Evolutionary conservation across 2,329 filamentous ascomycete genomes (phyloP).

Genomic region (Hypocrella siamensis): DNA sequence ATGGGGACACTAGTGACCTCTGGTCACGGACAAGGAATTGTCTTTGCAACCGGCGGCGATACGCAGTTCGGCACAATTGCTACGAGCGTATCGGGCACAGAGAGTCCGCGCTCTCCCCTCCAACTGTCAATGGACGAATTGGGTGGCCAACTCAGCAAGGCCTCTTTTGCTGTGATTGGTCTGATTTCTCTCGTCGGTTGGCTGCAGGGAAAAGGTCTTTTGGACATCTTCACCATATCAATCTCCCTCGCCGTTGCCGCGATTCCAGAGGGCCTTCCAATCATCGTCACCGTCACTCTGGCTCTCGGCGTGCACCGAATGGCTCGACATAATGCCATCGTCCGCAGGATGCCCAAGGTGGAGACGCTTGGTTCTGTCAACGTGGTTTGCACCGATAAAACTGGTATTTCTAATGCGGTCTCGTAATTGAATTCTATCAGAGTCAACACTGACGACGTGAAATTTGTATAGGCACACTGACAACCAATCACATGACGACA

Average conservation of each 20-base stretch:
- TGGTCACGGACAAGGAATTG: slow-evolving; percentile 86
- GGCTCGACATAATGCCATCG: slow-evolving; percentile 89
- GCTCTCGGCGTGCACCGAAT: slow-evolving; percentile 91
- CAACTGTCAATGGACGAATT: slow-evolving; percentile 97
- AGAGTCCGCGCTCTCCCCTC: slow-evolving; percentile 84
- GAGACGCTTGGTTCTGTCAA: slow-evolving; percentile 98
- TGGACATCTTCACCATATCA: slow-evolving; percentile 96
- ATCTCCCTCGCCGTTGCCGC: slow-evolving; percentile 93
- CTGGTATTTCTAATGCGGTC: slow-evolving; percentile 39
- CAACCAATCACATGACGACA: slow-evolving; percentile 96
- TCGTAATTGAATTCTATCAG: too few relatives aligned
- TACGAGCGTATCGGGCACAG: slow-evolving; percentile 83
- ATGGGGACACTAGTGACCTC: slow-evolving; percentile 96
- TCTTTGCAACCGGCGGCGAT: slow-evolving; percentile 86
- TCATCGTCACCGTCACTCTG: slow-evolving; percentile 94
- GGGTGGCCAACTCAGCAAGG: slow-evolving; percentile 88
- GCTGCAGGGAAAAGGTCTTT: slow-evolving; percentile 71
- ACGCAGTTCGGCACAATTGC: slow-evolving; percentile 97
- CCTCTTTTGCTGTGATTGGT: slow-evolving; percentile 87
- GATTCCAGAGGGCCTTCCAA: slow-evolving; percentile 89
- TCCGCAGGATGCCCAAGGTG: slow-evolving; percentile 88
- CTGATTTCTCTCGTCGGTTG: slow-evolving; percentile 86
- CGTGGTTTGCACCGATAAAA: slow-evolving; percentile 98
- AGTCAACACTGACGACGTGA: neutral
- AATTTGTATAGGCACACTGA: slow-evolving; percentile 53